Percentiles rank a stretch among this genome's conserved stretches.
phyloP scores from a whole-genome alignment of 2,329 filamentous ascomycete species.

The Coniella lustricola region DNA sequence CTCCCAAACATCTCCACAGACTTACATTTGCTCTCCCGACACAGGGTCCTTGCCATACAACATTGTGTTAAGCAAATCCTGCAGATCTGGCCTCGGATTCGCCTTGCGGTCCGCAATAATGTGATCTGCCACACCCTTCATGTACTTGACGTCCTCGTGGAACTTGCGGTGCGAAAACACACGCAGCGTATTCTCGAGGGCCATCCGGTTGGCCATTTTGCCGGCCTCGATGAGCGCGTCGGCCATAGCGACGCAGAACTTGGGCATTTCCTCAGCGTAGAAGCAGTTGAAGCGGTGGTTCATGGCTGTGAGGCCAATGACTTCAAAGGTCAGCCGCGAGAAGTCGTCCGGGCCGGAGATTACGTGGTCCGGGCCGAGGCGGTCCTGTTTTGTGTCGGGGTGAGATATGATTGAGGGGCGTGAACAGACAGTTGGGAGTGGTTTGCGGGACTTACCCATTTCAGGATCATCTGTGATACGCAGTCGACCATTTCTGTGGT shows the following conservation, averaged over 20 bases:
- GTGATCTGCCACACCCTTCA: slow-evolving; percentile 15
- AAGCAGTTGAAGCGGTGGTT: slow-evolving; percentile 19
- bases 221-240: slow-evolving; percentile 17
- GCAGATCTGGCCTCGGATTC: slow-evolving; percentile 16
- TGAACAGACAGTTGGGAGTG: too few species aligned
- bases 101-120: slow-evolving; percentile 16
- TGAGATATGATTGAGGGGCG: too few species aligned
- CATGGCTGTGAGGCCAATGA: slow-evolving; percentile 18
- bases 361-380: slow-evolving; percentile 15
- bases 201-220: slow-evolving; percentile 10
- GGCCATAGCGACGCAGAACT: slow-evolving; percentile 15
- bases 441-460: slow-evolving; percentile 14
- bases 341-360: slow-evolving; percentile 16
- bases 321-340: slow-evolving; percentile 17
- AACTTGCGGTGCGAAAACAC: slow-evolving; percentile 12
- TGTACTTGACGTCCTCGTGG: slow-evolving; percentile 15
- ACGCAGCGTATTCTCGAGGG: slow-evolving; percentile 13
- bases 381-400: too few species aligned
- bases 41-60: slow-evolving; percentile 16
- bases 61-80: slow-evolving; percentile 18
- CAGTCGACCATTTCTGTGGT: slow-evolving; percentile 17
- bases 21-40: slow-evolving; percentile 16
- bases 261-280: slow-evolving; percentile 15
- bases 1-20: not conserved
- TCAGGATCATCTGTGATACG: slow-evolving; percentile 17